Percentiles rank a stretch among this genome's conserved stretches.
Evolutionary conservation across 495 filamentous ascomycete species (phyloP).

Genomic region (Aspergillus sclerotiicarbonarius): DNA sequence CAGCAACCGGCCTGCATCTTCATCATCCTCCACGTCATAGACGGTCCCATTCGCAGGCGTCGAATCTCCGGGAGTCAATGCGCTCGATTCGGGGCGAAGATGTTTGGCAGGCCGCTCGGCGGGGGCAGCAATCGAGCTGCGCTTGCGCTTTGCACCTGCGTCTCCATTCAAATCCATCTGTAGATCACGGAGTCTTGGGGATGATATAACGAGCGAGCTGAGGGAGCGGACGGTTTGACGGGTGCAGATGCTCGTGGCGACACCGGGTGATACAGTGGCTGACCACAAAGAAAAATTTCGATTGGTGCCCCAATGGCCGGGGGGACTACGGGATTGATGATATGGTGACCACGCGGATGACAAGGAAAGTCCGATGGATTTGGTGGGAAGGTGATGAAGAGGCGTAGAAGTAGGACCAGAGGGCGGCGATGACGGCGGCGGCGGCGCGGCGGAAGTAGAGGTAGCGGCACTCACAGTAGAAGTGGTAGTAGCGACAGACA

Average conservation of each 20-base stretch:
- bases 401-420: neutral
- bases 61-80: conserved; percentile 41
- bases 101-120: conserved; percentile 59
- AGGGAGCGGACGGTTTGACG: conserved; percentile 9
- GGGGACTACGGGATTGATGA: conserved; percentile 2
- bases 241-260: conserved; percentile 3
- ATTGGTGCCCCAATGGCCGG: conserved; percentile 13
- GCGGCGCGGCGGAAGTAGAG: conserved; percentile 14
- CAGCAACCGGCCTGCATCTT: conserved; percentile 39
- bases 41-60: conserved; percentile 49
- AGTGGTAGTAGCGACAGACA: conserved; percentile 21
- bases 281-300: conserved; percentile 9
- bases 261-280: conserved; percentile 7
- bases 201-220: conserved; percentile 10
- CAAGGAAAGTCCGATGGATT: neutral
- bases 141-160: conserved; percentile 58
- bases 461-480: conserved; percentile 9
- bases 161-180: conserved; percentile 55
- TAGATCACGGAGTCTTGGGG: conserved; percentile 5
- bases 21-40: conserved; percentile 48
- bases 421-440: conserved; percentile 6
- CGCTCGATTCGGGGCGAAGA: conserved; percentile 45
- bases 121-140: conserved; percentile 47
- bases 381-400: neutral
- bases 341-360: neutral